Evolutionary conservation across 176 grass and related monocot species (phyloP), one percentile per base, ranked within the genome.

Genomic region (Avena sativa): DNA sequence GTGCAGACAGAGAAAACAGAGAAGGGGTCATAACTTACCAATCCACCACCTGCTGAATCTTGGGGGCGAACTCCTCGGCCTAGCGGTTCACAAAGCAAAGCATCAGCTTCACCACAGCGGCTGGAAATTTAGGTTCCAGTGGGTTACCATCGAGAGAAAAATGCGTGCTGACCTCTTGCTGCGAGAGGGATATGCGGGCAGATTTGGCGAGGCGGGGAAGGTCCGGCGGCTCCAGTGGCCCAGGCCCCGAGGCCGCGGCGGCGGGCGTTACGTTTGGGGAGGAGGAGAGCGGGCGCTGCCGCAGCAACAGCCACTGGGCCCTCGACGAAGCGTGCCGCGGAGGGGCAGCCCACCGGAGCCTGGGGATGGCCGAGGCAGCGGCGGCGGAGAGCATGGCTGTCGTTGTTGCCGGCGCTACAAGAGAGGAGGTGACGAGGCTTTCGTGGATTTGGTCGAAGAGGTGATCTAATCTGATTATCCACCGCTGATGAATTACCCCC

Each of bases 111-210:
- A 6, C 38, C 40, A 6, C 19, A 44, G 63, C 28, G 2, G 12
- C 2, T 16, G 13, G 9, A 34, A 20, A 56, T 60, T 76, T 12
- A 16, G 8, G 26, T 26, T 13, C 8, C 9, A 28, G 3, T 71
- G 32, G 10, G 21, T 34, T 43, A 3, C 9, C 26, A 44, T 9
- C 3, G 47, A 21, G 21, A 38, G 13, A 56, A n/a, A 50, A 1
- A 73, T 25, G n/a, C 0, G 23, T 0, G 53, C 81, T 65, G 57
- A 91, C 96, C 92, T 98, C 91, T 68, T 89, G 50, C 10, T 74
- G 84, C 19, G 93, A 91, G 79, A 98, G 90, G 8, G 96, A 92
- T 90, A 98, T 94, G 66, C 96, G 96, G 7, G 93, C 93, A 3
- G 93, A 85, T 14, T 84, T 78, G 30, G 93, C 96, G 14, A 98